phyloP scores from a whole-genome alignment of 495 filamentous ascomycete genomes.

The Podospora conica region DNA sequence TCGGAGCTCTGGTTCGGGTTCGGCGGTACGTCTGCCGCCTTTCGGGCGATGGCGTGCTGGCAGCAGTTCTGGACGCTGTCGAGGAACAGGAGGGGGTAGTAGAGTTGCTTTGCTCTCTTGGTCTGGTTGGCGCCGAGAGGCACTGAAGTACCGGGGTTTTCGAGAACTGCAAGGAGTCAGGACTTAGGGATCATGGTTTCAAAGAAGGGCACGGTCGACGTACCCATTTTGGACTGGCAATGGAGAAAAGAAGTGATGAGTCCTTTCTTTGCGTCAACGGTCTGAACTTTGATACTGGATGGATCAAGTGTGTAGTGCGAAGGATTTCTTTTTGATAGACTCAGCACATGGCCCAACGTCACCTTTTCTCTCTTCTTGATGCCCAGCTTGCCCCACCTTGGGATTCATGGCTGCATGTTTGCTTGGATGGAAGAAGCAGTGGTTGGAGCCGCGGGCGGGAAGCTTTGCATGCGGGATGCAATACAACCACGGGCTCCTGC shows the following conservation, averaged over 20 bases:
- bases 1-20: conserved; percentile 9
- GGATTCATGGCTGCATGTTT: background rate
- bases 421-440: background rate
- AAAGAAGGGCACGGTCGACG: background rate
- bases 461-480: background rate
- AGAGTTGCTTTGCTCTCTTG: background rate
- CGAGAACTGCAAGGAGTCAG: background rate
- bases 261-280: too few relatives aligned
- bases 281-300: too few relatives aligned
- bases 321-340: too few relatives aligned
- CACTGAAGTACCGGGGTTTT: background rate
- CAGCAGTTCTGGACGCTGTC: conserved; percentile 1
- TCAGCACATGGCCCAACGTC: background rate
- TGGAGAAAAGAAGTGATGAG: too few relatives aligned
- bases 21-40: background rate
- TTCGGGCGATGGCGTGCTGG: background rate
- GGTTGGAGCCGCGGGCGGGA: background rate
- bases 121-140: background rate
- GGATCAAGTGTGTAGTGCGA: too few relatives aligned
- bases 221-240: background rate
- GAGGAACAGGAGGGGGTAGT: background rate
- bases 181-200: background rate
- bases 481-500: background rate
- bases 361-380: background rate
- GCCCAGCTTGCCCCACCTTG: background rate